Evolutionary conservation across 176 grass and related monocot genomes (phyloP).

Genomic region (Tuctoria greenei): DNA sequence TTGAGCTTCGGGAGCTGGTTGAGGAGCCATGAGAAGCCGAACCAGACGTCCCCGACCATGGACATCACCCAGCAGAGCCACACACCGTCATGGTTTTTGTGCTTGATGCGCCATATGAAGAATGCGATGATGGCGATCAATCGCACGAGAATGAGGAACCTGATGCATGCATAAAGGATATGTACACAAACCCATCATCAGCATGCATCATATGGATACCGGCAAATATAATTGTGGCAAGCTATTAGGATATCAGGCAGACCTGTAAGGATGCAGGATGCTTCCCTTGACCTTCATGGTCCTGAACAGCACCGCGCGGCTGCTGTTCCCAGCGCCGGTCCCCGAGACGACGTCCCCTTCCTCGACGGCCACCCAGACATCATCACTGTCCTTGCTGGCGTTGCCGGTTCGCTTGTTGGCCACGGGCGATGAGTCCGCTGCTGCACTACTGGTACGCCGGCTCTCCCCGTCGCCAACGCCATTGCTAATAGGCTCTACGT

Average conservation of each 20-base stretch:
- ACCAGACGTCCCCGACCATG: constrained; percentile 45
- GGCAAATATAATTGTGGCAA: background rate
- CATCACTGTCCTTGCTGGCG: constrained; percentile 25
- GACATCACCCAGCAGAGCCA: constrained; percentile 49
- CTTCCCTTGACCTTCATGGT: constrained; percentile 50
- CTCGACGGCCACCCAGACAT: constrained; percentile 42
- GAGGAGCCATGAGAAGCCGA: constrained; percentile 49
- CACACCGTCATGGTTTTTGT: constrained; percentile 29
- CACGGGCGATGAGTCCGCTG: background rate
- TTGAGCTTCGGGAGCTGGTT: constrained; percentile 51
- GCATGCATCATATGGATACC: background rate
- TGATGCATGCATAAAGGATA: background rate
- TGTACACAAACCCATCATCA: background rate
- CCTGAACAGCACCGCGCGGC: constrained; percentile 37
- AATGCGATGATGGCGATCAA: constrained; percentile 34
- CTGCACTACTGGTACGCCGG: background rate
- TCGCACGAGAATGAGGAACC: constrained; percentile 37
- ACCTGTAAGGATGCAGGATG: constrained; percentile 56
- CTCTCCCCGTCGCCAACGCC: background rate
- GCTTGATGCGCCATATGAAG: constrained; percentile 39
- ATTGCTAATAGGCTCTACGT: background rate
- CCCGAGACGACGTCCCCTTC: background rate
- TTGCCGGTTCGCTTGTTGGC: constrained; percentile 24
- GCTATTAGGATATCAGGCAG: background rate
- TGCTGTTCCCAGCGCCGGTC: background rate